Percentiles rank a stretch among this genome's conserved stretches.
Evolutionary conservation across 2,329 filamentous ascomycete genomes (phyloP).

Genomic region (Allantophomopsis lycopodina): DNA sequence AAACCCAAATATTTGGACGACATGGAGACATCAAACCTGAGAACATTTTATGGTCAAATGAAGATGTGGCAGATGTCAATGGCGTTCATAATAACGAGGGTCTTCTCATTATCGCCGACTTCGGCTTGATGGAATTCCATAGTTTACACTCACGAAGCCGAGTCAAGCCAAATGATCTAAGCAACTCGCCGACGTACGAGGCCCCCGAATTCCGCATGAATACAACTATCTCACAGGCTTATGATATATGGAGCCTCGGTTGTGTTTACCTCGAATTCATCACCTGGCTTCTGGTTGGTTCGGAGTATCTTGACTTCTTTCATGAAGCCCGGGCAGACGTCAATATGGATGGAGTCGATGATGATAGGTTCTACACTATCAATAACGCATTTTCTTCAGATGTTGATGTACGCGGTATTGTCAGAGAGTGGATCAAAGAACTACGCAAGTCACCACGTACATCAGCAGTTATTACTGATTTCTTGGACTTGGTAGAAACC

Average conservation of each 20-base stretch:
- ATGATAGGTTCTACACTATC: too few relatives aligned
- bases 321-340: background rate
- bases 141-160: constrained; percentile 3
- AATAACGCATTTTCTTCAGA: too few relatives aligned
- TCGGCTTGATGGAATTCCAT: constrained; percentile 9
- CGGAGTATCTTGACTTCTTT: background rate
- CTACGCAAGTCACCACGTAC: too few relatives aligned
- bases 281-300: constrained; percentile 9
- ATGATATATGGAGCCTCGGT: constrained; percentile 16
- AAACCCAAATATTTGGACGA: background rate
- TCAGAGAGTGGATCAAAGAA: too few relatives aligned
- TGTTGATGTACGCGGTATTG: too few relatives aligned
- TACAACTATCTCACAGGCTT: constrained; percentile 6
- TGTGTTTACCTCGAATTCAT: constrained; percentile 14
- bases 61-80: background rate
- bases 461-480: too few relatives aligned
- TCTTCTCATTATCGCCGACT: constrained; percentile 10
- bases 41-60: constrained; percentile 13
- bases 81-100: background rate
- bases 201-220: constrained; percentile 8
- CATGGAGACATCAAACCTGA: constrained; percentile 17
- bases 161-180: background rate
- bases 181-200: constrained; percentile 6
- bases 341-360: too few relatives aligned
- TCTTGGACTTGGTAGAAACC: too few relatives aligned